A percentile compares a stretch with the other conserved stretches of the same genome.
Conservation (phyloP, 495 filamentous ascomycete genomes). For the Xylaria acuta region DNA sequence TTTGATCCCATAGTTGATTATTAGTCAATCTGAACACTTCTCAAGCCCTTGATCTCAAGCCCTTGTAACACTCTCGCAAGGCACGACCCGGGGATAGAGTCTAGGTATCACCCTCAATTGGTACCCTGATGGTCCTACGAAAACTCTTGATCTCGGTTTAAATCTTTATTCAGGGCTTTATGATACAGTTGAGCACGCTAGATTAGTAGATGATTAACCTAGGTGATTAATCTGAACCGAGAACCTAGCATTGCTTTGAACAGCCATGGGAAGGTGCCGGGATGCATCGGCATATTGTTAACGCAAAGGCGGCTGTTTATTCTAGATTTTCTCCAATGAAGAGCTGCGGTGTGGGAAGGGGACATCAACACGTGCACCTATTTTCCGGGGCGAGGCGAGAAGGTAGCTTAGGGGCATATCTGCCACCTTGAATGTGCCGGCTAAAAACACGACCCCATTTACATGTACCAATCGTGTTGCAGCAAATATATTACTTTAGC, state of each 20-base stretch:
- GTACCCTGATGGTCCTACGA: neutral
- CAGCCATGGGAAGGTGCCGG: neutral
- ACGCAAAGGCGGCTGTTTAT: neutral
- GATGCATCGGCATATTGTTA: neutral
- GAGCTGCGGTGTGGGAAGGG: neutral
- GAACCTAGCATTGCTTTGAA: neutral
- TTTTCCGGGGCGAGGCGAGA: neutral
- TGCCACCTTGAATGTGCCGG: neutral
- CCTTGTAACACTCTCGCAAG: too few relatives aligned
- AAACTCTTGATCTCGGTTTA: neutral
- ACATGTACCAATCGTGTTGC: constrained; percentile 8
- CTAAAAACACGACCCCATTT: constrained; percentile 8
- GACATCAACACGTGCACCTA: neutral
- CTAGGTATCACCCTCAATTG: neutral
- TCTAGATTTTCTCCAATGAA: neutral
- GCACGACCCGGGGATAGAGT: neutral
- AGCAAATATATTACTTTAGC: constrained; percentile 6
- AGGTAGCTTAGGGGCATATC: neutral
- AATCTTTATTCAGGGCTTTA: neutral
- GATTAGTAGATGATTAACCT: too few relatives aligned
- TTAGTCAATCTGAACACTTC: too few relatives aligned
- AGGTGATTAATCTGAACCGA: neutral
- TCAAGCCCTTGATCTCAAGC: too few relatives aligned
- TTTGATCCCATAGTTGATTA: too few relatives aligned
- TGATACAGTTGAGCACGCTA: neutral